Evolutionary conservation across 805 yeast species (phyloP).

Genomic region (Ogataea methanolica): DNA sequence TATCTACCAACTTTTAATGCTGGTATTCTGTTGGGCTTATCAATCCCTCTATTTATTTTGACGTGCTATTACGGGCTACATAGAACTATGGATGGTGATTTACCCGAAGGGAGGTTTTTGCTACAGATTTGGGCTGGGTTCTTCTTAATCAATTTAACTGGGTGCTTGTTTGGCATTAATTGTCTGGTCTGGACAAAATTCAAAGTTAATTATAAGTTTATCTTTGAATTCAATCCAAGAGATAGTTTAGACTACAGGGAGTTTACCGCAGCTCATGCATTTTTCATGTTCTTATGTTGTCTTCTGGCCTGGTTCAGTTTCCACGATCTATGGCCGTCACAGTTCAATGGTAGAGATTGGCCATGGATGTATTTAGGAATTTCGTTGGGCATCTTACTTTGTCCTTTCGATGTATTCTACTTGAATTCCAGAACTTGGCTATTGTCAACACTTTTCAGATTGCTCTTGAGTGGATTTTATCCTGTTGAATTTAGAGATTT

Average conservation of each 20-base stretch:
- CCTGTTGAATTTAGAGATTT: constrained; percentile 96
- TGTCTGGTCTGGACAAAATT: constrained; percentile 67
- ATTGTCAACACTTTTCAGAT: constrained; percentile 62
- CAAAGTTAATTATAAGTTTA: constrained; percentile 85
- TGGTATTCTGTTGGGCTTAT: constrained; percentile 67
- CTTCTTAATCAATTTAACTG: constrained; percentile 56
- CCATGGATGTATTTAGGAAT: constrained; percentile 74
- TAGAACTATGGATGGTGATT: constrained; percentile 31
- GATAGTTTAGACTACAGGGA: constrained; percentile 63
- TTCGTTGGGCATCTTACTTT: constrained; percentile 40
- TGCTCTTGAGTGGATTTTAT: constrained; percentile 76
- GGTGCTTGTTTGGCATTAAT: constrained; percentile 60
- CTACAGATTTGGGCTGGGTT: constrained; percentile 95
- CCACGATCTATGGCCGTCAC: constrained; percentile 56
- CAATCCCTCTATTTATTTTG: constrained; percentile 61
- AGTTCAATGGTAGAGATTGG: constrained; percentile 63
- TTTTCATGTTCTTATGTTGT: constrained; percentile 51
- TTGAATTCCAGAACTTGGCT: constrained; percentile 76
- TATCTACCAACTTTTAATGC: constrained; percentile 48
- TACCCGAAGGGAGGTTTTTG: constrained; percentile 55
- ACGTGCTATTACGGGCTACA: constrained; percentile 44
- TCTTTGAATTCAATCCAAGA: constrained; percentile 78
- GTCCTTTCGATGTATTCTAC: constrained; percentile 58
- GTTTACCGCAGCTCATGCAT: constrained; percentile 59
- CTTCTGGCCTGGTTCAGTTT: constrained; percentile 76